Base-by-base conservation (phyloP, 257 asterid genomes). In the Verbascum thapsus region DNA sequence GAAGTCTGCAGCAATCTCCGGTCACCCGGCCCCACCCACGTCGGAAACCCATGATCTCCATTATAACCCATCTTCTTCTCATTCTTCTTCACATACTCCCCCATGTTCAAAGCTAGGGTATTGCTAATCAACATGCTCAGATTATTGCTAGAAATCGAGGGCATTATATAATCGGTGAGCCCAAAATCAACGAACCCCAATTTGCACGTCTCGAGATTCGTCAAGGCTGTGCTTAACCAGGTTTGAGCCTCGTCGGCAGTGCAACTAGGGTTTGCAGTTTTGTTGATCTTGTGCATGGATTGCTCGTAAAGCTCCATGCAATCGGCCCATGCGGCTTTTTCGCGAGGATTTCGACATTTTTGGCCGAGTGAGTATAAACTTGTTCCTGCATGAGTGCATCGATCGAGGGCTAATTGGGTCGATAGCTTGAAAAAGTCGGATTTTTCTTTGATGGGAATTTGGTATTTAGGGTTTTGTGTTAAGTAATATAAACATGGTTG, bases 301-400 rank as follows among this genome's bases (percentile, higher is more conserved):
- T 61, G 8, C 40, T 81, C 84, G 48, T 94, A 85, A 0, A 94
- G 76, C 75, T 81, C 84, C 17, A 94, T 16, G 66, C 99, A 94
- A 64, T 94, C 97, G 3, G 78, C 63, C 97, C 96, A 94, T 12
- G 97, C 97, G 7, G 86, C 86, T 65, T 78, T 85, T 70, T 94
- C 96, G 0, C 57, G 73, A 3, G 50, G 20, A 20, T 70, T 72
- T 0, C 90, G 81, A 13, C 94, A 89, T 38, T 76, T 85, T 4
- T 83, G 17, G 4, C 94, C 96, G 23, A 90, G 83, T 3, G 70
- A 20, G 50, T 74, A 17, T 0, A 84, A 13, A n/a, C 38, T 69
- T 68, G 12, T 2, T 58, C 4, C 61, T 0, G 86, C 97, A 30
- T 68, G 73, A 61, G 69, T 20, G 71, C 94, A 88, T 0, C 88